Evolutionary conservation across 1,139 yeast genomes (phyloP).

Genomic region (Suhomyces kunorum): DNA sequence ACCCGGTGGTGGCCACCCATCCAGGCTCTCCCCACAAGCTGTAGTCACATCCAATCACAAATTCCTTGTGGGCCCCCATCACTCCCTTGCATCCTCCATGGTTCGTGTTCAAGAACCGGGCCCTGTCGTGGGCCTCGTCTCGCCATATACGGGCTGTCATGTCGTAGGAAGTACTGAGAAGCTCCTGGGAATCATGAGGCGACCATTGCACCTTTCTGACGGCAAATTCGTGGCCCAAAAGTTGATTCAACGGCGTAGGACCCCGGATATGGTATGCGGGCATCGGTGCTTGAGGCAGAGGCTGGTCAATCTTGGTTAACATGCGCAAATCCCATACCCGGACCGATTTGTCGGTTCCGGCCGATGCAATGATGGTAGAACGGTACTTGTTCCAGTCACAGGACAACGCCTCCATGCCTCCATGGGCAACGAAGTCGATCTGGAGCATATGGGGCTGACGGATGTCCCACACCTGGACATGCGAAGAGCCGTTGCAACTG

Average conservation of each 20-base stretch:
- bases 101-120: slow-evolving; percentile 43
- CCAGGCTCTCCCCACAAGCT: slow-evolving; percentile 96
- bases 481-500: slow-evolving; percentile 80
- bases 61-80: slow-evolving; percentile 79
- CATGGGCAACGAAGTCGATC: slow-evolving; percentile 66
- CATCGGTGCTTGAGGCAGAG: slow-evolving; percentile 36
- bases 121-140: slow-evolving; percentile 61
- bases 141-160: slow-evolving; percentile 90
- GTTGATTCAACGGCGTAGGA: slow-evolving; percentile 73
- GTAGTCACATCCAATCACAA: slow-evolving; percentile 95
- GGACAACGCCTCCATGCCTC: slow-evolving; percentile 76
- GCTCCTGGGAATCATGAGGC: slow-evolving; percentile 74
- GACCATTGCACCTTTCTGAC: slow-evolving; percentile 84
- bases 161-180: slow-evolving; percentile 83
- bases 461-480: slow-evolving; percentile 82
- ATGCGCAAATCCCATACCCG: slow-evolving; percentile 87
- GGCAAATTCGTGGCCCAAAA: slow-evolving; percentile 88
- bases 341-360: slow-evolving; percentile 84
- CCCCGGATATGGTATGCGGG: slow-evolving; percentile 52
- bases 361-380: slow-evolving; percentile 75
- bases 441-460: slow-evolving; percentile 66
- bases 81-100: slow-evolving; percentile 51
- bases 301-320: slow-evolving; percentile 49
- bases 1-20: slow-evolving; percentile 91
- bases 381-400: slow-evolving; percentile 92